Evolutionary conservation across 352 stramenopile genomes (phyloP).

Genomic region (Globisporangium acanthophoron): DNA sequence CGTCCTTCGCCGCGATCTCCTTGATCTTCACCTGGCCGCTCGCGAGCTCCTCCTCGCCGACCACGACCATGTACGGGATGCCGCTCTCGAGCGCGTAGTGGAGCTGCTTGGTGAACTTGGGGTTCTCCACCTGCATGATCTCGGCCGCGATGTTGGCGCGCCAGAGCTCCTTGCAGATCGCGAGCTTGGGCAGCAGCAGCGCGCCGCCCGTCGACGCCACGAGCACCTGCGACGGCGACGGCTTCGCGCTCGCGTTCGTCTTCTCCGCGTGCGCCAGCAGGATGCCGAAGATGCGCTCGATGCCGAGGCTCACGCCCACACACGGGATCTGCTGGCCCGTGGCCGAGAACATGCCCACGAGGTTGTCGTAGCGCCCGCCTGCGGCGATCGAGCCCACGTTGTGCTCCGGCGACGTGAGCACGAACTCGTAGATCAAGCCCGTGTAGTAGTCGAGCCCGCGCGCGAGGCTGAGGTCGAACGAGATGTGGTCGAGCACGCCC

Average conservation of each 20-base stretch:
- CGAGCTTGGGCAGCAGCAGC: constrained; percentile 56
- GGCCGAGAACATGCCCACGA: constrained; percentile 97
- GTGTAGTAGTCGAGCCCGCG: constrained; percentile 99
- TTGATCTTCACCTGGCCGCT: constrained; percentile 96
- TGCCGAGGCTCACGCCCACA: constrained; percentile 97
- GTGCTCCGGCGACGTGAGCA: constrained; percentile 85
- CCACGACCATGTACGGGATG: constrained; percentile 97
- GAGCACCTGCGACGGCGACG: constrained; percentile 85
- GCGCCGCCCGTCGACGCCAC: constrained; percentile 88
- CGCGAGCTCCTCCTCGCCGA: constrained; percentile 95
- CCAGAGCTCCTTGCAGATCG: constrained; percentile 84
- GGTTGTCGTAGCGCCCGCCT: constrained; percentile 97
- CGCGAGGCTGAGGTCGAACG: constrained; percentile 96
- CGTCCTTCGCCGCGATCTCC: constrained; percentile 92
- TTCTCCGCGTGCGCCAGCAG: constrained; percentile 92
- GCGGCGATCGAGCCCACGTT: constrained; percentile 97
- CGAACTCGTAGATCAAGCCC: constrained; percentile 98
- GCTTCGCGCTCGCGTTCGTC: constrained; percentile 16
- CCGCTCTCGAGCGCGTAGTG: constrained; percentile 92
- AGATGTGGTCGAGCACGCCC: constrained; percentile 91
- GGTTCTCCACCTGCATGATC: constrained; percentile 94
- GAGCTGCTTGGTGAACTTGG: constrained; percentile 97
- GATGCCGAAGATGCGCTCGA: constrained; percentile 98
- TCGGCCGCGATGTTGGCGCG: constrained; percentile 93
- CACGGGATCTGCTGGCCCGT: constrained; percentile 95